phyloP scores from a whole-genome alignment of 1,284 basidiomycete genomes.

The Earliella scabrosa region DNA sequence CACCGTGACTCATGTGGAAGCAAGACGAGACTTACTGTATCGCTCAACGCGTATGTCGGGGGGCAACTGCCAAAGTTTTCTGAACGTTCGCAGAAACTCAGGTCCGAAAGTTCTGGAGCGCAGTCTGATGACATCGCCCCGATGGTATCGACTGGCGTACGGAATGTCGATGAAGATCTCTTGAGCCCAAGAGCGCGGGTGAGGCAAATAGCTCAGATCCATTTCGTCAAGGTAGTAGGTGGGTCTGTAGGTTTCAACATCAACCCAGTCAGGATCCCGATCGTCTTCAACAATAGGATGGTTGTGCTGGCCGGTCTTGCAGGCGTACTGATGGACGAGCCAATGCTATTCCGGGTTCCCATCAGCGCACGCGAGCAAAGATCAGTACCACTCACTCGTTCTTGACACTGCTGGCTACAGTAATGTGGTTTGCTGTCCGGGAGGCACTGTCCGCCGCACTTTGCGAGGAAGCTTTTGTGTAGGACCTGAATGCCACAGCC shows the following conservation, averaged over 20 bases:
- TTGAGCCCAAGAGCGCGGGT: not conserved
- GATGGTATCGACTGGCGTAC: not conserved
- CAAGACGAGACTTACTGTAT: too few relatives aligned
- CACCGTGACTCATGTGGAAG: too few relatives aligned
- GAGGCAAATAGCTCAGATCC: not conserved
- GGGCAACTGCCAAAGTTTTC: not conserved
- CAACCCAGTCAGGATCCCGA: not conserved
- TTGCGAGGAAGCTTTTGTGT: not conserved
- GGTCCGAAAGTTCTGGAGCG: not conserved
- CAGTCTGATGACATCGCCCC: not conserved
- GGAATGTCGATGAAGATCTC: conserved; percentile 6
- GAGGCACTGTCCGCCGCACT: not conserved
- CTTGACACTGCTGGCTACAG: not conserved
- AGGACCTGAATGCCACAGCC: not conserved
- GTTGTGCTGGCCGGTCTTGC: not conserved
- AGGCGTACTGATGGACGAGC: not conserved
- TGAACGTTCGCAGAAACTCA: not conserved
- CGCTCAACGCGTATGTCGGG: too few relatives aligned
- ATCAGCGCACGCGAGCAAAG: not conserved
- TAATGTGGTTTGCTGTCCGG: not conserved
- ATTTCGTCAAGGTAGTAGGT: too few relatives aligned
- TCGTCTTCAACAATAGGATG: not conserved
- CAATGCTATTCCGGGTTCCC: not conserved
- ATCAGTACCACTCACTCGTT: not conserved
- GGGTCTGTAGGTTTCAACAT: not conserved